Conservation (phyloP, 169 alveolate species). For the Plasmodium malariae region DNA sequence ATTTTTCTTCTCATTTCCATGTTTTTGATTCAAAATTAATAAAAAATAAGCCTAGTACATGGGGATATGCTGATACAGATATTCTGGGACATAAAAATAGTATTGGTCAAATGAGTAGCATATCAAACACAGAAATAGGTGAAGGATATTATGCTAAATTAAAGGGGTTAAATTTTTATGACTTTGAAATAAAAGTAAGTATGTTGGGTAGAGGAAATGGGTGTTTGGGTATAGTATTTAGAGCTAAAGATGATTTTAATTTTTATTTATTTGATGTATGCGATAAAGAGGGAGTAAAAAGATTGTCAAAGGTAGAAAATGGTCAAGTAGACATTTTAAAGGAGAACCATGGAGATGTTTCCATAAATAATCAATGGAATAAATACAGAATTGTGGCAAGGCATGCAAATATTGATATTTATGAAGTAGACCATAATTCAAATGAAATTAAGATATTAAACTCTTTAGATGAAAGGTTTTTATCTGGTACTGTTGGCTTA, state of each 20-base stretch:
- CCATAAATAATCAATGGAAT: conserved; percentile 85
- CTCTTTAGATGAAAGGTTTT: conserved; percentile 89
- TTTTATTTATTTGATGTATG: conserved; percentile 88
- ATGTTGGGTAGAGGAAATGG: conserved; percentile 88
- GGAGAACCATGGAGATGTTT: conserved; percentile 86
- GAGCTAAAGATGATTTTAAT: conserved; percentile 90
- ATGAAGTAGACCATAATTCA: conserved; percentile 74
- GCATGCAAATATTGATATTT: conserved; percentile 79
- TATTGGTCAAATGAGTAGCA: conserved; percentile 89
- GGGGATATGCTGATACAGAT: conserved; percentile 92
- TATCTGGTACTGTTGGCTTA: conserved; percentile 91
- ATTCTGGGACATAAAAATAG: conserved; percentile 85
- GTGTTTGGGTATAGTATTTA: conserved; percentile 89
- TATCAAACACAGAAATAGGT: conserved; percentile 82
- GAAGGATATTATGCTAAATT: conserved; percentile 91
- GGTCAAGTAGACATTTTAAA: conserved; percentile 86
- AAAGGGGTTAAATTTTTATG: conserved; percentile 87
- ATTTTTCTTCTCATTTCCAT: conserved; percentile 87
- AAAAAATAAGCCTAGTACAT: conserved; percentile 84
- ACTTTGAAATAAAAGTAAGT: conserved; percentile 84
- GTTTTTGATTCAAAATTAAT: conserved; percentile 86
- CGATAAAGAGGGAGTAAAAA: conserved; percentile 84
- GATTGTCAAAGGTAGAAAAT: conserved; percentile 87
- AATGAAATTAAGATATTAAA: conserved; percentile 63
- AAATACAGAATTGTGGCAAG: conserved; percentile 78